These are phyloP conservation scores for Puccinia hordei DNA, from an alignment of 1,284 basidiomycete species.

Conservation along the genomic window DNA sequence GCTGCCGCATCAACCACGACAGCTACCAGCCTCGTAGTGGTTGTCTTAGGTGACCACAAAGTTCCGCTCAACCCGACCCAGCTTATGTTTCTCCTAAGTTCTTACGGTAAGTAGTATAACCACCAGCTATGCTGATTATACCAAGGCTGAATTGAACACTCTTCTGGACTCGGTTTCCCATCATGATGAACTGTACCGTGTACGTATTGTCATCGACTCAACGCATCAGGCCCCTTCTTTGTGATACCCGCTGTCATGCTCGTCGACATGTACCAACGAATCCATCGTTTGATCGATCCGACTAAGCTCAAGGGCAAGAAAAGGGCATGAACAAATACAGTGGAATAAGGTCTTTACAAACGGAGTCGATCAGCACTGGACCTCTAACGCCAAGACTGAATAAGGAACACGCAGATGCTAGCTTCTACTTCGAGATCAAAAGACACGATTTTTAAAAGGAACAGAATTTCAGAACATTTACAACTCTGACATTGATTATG, in stretches of 20 bases:
- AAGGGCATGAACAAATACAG: neutral
- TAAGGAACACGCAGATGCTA: neutral
- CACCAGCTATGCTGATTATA: neutral
- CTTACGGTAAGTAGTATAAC: slow-evolving; percentile 21
- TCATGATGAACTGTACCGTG: neutral
- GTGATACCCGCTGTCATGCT: slow-evolving; percentile 31
- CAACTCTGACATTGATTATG: too few species aligned
- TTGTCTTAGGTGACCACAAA: slow-evolving; percentile 19
- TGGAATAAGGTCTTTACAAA: too few species aligned
- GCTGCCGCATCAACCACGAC: slow-evolving; percentile 46
- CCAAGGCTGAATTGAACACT: neutral
- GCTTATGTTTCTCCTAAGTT: slow-evolving; percentile 21
- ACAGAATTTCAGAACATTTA: too few species aligned
- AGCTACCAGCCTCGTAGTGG: slow-evolving; percentile 24
- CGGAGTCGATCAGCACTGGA: neutral
- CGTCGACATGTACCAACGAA: slow-evolving; percentile 44
- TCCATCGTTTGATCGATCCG: slow-evolving; percentile 22
- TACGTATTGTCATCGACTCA: neutral
- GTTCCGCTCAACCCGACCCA: neutral
- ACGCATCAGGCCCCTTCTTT: slow-evolving; percentile 33
- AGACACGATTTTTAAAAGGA: too few species aligned
- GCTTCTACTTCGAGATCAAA: neutral
- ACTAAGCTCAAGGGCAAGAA: slow-evolving; percentile 8
- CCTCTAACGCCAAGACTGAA: neutral
- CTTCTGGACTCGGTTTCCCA: neutral